Evolutionary conservation across 805 yeast genomes (phyloP), one percentile per base, ranked within the genome.

Genomic region (Cyberlindnera misumaiensis): DNA sequence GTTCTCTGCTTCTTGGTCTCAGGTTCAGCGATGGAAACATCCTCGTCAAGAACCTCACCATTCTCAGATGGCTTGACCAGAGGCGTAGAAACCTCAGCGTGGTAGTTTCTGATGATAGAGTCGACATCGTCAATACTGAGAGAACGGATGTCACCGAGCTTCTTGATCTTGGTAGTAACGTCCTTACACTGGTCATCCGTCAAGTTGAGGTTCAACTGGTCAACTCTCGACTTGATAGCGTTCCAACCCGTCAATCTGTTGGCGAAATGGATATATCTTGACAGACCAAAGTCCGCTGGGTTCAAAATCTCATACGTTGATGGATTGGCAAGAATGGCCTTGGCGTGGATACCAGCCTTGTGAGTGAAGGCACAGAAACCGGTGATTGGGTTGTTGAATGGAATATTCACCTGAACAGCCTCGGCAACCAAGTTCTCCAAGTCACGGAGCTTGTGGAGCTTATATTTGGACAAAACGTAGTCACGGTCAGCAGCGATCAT

Each of bases 351-450:
- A 66, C 98, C 98, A 42, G 98, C 98, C 75, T 90, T 90, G 72
- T 90, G 98, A 43, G 98, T 90, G 71, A 90, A 90, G 33, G 98
- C 98, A 73, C 97, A 93, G 82, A 93, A 93, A 26, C 98, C 98
- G 30, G 98, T 90, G 64, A 90, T 87, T 53, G 97, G 97, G 72
- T 90, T 90, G 75, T 90, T 90, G 75, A 90, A 90, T 43, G 98
- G 98, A 56, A 93, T 76, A 67, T 90, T 90, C 47, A 90, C 96
- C 68, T 87, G 94, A 40, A 90, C 97, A 35, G 96, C 94, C 52
- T 90, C 96, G 30, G 97, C 97, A 51, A 90, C 97, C 61, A 93
- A 72, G 65, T 81, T 87, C 68, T 90, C 98, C 62, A 90, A 72
- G 60, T 90, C 97, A 68, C 98, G 81, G 52, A 90, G 77, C 74